These are phyloP conservation scores for Suillus weaverae DNA, from an alignment of 768 basidiomycete genomes.

Conservation along the genomic window DNA sequence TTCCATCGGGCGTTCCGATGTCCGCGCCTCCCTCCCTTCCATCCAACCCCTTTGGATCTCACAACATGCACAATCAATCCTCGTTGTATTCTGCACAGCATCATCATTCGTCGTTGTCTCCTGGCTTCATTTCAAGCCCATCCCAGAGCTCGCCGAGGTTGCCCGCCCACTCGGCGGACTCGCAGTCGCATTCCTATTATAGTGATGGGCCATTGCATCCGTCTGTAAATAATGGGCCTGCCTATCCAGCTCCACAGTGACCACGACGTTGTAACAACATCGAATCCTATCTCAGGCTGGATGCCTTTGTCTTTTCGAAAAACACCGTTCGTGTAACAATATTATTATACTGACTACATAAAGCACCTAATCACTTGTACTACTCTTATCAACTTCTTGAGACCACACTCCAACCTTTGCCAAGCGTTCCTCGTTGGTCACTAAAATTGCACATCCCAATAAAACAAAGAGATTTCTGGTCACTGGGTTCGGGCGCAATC, in stretches of 20 bases:
- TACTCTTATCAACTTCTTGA: conserved; percentile 27
- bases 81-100: conserved; percentile 33
- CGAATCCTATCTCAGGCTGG: conserved; percentile 5
- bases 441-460: conserved; percentile 22
- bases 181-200: conserved; percentile 30
- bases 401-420: conserved; percentile 10
- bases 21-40: conserved; percentile 53
- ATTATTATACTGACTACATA: conserved; percentile 35
- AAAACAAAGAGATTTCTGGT: conserved; percentile 17
- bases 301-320: conserved; percentile 12
- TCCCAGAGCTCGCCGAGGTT: conserved; percentile 31
- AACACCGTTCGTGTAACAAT: conserved; percentile 29
- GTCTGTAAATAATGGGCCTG: conserved; percentile 27
- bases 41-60: conserved; percentile 34
- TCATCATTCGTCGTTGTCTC: conserved; percentile 29
- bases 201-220: conserved; percentile 29
- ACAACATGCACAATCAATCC: conserved; percentile 26
- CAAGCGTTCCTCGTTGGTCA: conserved; percentile 13
- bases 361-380: conserved; percentile 28
- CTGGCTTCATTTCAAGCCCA: conserved; percentile 31
- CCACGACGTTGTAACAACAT: conserved; percentile 5
- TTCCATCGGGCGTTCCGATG: conserved; percentile 45
- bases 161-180: conserved; percentile 25
- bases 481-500: conserved; percentile 24
- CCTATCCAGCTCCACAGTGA: conserved; percentile 33